Conservation (phyloP, 148 eudicot genomes). For the Persicaria maculosa region DNA sequence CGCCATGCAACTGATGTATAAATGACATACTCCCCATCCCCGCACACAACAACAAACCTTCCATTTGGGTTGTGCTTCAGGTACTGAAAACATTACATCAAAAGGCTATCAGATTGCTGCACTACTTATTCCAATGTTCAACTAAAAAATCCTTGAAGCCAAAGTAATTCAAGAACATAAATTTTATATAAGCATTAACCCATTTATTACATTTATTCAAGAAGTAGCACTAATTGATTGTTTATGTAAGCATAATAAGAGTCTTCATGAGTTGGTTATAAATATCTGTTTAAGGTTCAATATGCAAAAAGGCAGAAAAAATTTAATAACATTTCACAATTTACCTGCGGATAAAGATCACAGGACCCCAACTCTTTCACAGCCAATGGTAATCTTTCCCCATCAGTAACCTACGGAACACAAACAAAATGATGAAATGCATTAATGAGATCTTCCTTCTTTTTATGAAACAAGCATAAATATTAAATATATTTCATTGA, state of each 20-base stretch:
- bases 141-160: not conserved
- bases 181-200: not conserved
- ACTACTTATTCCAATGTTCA: not conserved
- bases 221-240: not conserved
- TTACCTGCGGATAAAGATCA: conserved; percentile 96
- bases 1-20: conserved; percentile 96
- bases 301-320: not conserved
- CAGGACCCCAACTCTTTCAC: conserved; percentile 93
- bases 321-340: conserved; percentile 12
- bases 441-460: not conserved
- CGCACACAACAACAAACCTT: conserved; percentile 96
- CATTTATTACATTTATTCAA: not conserved
- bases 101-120: not conserved
- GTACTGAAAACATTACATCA: conserved; percentile 37
- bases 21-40: conserved; percentile 90
- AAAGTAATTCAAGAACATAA: not conserved
- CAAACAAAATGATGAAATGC: not conserved
- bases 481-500: not conserved
- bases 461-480: not conserved
- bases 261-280: not conserved
- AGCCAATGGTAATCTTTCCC: conserved; percentile 84
- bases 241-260: not conserved
- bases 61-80: conserved; percentile 97
- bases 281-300: not conserved
- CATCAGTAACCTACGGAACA: conserved; percentile 66